A percentile compares a stretch with the other conserved stretches of the same genome.
phyloP scores from a whole-genome alignment of 2,329 filamentous ascomycete species.

The Juglanconis oblonga region DNA sequence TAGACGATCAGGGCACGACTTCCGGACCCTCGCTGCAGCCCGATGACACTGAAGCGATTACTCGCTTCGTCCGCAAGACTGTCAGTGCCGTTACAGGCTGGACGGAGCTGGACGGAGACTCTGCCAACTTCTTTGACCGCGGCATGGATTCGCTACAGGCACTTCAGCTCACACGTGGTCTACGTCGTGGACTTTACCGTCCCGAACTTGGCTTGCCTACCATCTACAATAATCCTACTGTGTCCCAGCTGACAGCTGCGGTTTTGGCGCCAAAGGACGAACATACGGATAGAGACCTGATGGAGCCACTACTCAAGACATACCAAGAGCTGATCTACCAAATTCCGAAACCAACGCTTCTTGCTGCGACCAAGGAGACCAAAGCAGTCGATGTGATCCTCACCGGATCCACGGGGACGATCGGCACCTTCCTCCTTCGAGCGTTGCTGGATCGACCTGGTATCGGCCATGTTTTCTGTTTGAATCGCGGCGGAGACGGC shows the following conservation, averaged over 20 bases:
- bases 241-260: constrained; percentile 18
- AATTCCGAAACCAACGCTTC: neutral
- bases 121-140: constrained; percentile 16
- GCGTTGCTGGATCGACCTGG: neutral
- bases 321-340: neutral
- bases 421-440: constrained; percentile 3
- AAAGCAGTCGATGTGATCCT: neutral
- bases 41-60: neutral
- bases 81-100: neutral
- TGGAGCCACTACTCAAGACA: neutral
- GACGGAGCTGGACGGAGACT: constrained; percentile 12
- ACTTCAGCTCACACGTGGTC: constrained; percentile 17
- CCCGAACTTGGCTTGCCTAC: constrained; percentile 17
- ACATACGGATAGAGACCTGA: neutral
- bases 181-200: constrained; percentile 11
- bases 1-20: neutral
- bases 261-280: constrained; percentile 22
- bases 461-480: neutral
- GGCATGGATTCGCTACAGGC: constrained; percentile 21
- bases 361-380: neutral
- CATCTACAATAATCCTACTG: constrained; percentile 21
- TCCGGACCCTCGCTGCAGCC: neutral
- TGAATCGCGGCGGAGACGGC: constrained; percentile 6
- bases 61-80: neutral
- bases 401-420: constrained; percentile 28